Percentiles rank a stretch among this genome's conserved stretches.
phyloP scores from a whole-genome alignment of 306 rosid species.

The Fagus crenata region DNA sequence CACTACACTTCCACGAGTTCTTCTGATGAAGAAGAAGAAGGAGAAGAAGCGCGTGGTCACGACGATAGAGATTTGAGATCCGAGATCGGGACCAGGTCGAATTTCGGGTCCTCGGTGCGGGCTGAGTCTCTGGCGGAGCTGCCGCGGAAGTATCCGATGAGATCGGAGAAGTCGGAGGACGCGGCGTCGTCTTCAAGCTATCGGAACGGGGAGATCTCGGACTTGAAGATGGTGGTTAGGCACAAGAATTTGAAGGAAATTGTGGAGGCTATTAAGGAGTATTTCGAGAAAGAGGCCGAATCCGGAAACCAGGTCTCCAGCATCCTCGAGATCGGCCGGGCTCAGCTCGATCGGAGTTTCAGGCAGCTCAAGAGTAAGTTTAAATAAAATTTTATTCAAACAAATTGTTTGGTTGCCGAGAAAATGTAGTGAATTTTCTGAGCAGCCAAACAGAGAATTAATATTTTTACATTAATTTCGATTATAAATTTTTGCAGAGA shows the following conservation, averaged over 20 bases:
- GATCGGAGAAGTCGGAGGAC: slow-evolving; percentile 37
- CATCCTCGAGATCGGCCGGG: slow-evolving; percentile 77
- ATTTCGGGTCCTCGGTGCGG: slow-evolving; percentile 59
- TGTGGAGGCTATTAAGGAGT: slow-evolving; percentile 72
- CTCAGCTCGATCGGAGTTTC: slow-evolving; percentile 89
- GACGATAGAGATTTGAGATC: slow-evolving; percentile 62
- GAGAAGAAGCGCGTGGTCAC: no score
- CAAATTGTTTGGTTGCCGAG: background rate
- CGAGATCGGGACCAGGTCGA: slow-evolving; percentile 64
- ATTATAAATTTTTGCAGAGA: slow-evolving; percentile 57
- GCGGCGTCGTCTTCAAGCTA: slow-evolving; percentile 40
- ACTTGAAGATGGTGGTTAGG: slow-evolving; percentile 87
- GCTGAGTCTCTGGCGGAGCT: slow-evolving; percentile 27
- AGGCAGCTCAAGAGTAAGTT: slow-evolving; percentile 75
- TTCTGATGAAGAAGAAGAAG: slow-evolving; percentile 45
- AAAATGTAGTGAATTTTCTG: background rate
- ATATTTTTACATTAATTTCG: background rate
- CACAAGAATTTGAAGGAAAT: slow-evolving; percentile 91
- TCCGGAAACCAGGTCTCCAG: slow-evolving; percentile 86
- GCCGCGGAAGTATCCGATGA: slow-evolving; percentile 28
- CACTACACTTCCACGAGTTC: slow-evolving; percentile 71
- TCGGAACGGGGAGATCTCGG: slow-evolving; percentile 49
- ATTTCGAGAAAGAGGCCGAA: slow-evolving; percentile 74
- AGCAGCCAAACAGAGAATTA: slow-evolving; percentile 10
- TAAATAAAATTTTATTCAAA: no score